Base-by-base conservation (phyloP, 2,329 filamentous ascomycete genomes). In the Colletotrichum sublineola region DNA sequence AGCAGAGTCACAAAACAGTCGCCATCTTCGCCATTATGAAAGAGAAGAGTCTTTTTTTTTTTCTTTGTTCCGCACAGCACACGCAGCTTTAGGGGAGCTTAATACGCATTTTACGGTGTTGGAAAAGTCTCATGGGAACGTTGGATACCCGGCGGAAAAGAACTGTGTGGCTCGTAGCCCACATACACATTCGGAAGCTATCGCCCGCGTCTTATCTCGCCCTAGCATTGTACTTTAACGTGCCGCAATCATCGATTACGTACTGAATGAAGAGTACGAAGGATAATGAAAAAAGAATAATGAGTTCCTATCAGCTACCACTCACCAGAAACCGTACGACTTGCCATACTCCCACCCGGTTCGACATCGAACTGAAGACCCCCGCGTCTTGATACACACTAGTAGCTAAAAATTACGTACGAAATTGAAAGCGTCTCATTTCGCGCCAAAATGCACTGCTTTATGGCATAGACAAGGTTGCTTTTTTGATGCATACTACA, bases 131-230 rank as follows among this genome's bases (percentile, higher is more conserved):
- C 38, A n/a, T 40, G 46, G 40, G 31, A 61, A 31, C 60, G 40
- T 69, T 55, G 50, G 60, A 69, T 69, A 72, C 69, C 66, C 69
- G 66, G 69, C 60, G 64, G 69, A 57, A 57, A 36, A 42, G 63
- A 15, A 29, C 5, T 18, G 5, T 9, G 29, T 33, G 36, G 50
- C 38, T 12, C 36, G 50, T 36, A 29, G 24, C 12, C 53, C n/a
- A 6, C 24, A 24, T 38, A 63, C 29, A 36, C 11, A 42, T 9
- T 18, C 48, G 20, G 36, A 29, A 42, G 64, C 36, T 42, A 18
- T 31, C 31, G 29, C 50, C 20, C 5, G 36, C 24, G 33, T 36
- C 68, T 50, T 31, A 24, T 36, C 53, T 48, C 12, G 66, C 66
- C 65, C 53, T 64, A 31, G 24, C 38, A 48, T 69, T 63, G 53